These are phyloP conservation scores for Schwanniomyces polymorphus DNA, from an alignment of 805 yeast species.

Conservation along the genomic window DNA sequence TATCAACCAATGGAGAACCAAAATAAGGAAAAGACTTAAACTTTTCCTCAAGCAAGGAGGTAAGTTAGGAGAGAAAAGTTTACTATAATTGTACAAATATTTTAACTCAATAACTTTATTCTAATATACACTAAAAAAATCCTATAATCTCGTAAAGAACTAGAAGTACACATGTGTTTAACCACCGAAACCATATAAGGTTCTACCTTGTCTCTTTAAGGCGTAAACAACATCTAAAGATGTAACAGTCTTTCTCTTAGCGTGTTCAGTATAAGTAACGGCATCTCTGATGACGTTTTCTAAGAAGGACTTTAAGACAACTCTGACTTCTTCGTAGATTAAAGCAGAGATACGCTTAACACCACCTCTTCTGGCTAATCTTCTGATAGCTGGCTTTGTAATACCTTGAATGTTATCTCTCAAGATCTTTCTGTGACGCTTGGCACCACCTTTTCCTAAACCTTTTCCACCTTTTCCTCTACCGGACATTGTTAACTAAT, in stretches of 20 bases:
- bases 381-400: slow-evolving; percentile 99
- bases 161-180: slow-evolving; percentile 40
- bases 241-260: slow-evolving; percentile 99
- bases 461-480: slow-evolving; percentile 99
- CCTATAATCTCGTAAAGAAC: slow-evolving; percentile 7
- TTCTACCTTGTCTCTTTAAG: slow-evolving; percentile 99
- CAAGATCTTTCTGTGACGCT: slow-evolving; percentile 99
- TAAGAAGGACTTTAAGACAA: slow-evolving; percentile 91
- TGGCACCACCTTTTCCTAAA: slow-evolving; percentile 99
- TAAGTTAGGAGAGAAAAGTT: slow-evolving; percentile 14
- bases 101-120: slow-evolving; percentile 7
- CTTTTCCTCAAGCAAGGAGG: slow-evolving; percentile 20
- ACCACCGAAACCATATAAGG: slow-evolving; percentile 99
- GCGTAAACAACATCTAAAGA: slow-evolving; percentile 98
- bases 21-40: slow-evolving; percentile 19
- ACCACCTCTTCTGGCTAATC: slow-evolving; percentile 99
- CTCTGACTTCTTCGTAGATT: slow-evolving; percentile 98
- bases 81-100: background rate
- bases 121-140: slow-evolving; percentile 25
- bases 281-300: slow-evolving; percentile 99
- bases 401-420: slow-evolving; percentile 99
- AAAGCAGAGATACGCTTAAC: slow-evolving; percentile 99
- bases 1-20: slow-evolving; percentile 22
- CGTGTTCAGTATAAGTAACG: slow-evolving; percentile 99
- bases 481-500: slow-evolving; percentile 74